Percentiles rank a stretch among this genome's conserved stretches.
Conservation (phyloP, 345 rosid genomes). For the Nephelium lappaceum region DNA sequence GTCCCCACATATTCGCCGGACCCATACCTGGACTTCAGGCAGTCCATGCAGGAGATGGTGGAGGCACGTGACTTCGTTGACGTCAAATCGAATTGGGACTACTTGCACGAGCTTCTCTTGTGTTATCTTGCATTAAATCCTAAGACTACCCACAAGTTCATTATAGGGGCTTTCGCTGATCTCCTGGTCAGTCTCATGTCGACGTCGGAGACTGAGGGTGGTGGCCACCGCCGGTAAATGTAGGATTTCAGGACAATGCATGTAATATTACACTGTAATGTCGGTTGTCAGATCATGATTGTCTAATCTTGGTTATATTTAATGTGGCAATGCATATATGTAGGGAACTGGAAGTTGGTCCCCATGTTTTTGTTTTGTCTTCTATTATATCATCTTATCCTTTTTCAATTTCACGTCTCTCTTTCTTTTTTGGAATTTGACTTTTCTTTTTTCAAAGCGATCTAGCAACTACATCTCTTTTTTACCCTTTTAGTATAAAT, state of each 20-base stretch:
- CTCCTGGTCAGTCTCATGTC: slow-evolving; percentile 70
- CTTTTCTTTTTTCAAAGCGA: background rate
- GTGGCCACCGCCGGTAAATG: slow-evolving; percentile 7
- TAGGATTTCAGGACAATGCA: slow-evolving; percentile 9
- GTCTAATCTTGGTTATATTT: slow-evolving; percentile 20
- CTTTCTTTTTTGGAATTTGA: background rate
- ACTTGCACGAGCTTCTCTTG: slow-evolving; percentile 73
- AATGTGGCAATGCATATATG: slow-evolving; percentile 16
- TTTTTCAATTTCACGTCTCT: background rate
- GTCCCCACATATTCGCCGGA: slow-evolving; percentile 77
- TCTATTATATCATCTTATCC: slow-evolving; percentile 9
- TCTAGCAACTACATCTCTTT: background rate
- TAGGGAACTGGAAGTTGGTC: slow-evolving; percentile 22
- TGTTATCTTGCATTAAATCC: slow-evolving; percentile 79
- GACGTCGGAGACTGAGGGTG: background rate
- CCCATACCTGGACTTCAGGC: slow-evolving; percentile 80
- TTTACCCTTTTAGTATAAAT: background rate
- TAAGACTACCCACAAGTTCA: slow-evolving; percentile 59
- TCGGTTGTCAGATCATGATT: slow-evolving; percentile 14
- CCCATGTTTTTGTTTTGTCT: slow-evolving; percentile 12
- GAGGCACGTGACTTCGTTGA: slow-evolving; percentile 65
- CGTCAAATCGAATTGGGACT: slow-evolving; percentile 64
- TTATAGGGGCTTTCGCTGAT: slow-evolving; percentile 80
- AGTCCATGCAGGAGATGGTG: slow-evolving; percentile 98
- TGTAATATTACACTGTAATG: slow-evolving; percentile 12